Evolutionary conservation across 345 rosid genomes (phyloP), one percentile per base, ranked within the genome.

Genomic region (Eucalyptus sideroxylon): DNA sequence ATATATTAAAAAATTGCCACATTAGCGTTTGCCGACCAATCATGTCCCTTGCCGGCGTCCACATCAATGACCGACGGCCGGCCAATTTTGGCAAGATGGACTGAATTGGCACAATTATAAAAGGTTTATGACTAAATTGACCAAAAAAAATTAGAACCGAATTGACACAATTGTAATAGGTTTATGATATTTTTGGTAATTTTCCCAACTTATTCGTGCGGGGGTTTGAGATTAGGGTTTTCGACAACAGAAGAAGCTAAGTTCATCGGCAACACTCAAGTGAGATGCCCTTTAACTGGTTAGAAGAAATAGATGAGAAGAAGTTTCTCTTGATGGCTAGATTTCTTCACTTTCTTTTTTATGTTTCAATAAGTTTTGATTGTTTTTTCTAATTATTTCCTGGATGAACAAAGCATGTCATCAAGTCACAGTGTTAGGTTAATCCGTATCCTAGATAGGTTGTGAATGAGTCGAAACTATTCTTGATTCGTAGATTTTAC

Each of bases 1-100:
- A 45, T 45, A 8, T 45, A 2, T 8, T 2, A 7, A 7, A 44
- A 44, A 45, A 45, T 45, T 9, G 47, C 4, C 47, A 45, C 47
- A 9, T 45, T 4, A 45, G 11, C 11, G 0, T 45, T 45, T 1
- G 11, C 47, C 3, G 4, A 45, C 4, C 4, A 9, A 11, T 3
- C n/a, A n/a, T 45, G 11, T 45, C 47, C 11, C 47, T 11, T 11
- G 11, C 4, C 0, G 1, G 11, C 4, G 4, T 45, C 47, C 11
- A 45, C 11, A 4, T 45, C 4, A 45, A 3, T 4, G 47, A 9
- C 3, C 11, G 47, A 9, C 3, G 47, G 47, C 47, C 1, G 3
- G 11, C 47, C 47, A 45, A 45, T 45, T 45, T 45, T 45, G 47
- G 11, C 1, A 0, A 0, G 4, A 45, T 45, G 1, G 47, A 45